phyloP scores from a whole-genome alignment of 768 basidiomycete species.

The Leucosporidium yakuticum region DNA sequence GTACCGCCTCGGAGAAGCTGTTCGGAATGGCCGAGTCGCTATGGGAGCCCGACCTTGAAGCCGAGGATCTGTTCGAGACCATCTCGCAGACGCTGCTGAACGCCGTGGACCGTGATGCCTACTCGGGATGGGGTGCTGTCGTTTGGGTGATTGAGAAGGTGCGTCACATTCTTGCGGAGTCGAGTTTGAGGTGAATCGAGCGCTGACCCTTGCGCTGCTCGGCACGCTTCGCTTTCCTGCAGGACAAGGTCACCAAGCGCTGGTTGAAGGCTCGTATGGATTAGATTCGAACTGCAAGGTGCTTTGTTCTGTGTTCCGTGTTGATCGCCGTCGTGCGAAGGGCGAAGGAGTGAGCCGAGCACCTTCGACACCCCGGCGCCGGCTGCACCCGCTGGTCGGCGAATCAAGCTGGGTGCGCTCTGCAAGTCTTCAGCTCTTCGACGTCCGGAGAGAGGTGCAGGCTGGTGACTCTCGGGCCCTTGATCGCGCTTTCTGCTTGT shows the following conservation, averaged over 20 bases:
- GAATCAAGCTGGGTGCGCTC: no score
- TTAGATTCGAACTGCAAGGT: constrained; percentile 42
- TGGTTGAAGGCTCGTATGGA: constrained; percentile 90
- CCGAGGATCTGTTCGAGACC: constrained; percentile 97
- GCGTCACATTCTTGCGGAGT: not conserved
- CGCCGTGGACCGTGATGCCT: constrained; percentile 88
- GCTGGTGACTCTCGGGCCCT: no score
- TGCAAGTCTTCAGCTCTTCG: no score
- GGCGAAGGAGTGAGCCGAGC: no score
- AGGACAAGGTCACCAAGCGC: constrained; percentile 65
- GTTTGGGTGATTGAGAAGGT: constrained; percentile 70
- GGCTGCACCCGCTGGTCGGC: no score
- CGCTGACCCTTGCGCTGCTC: constrained; percentile 36
- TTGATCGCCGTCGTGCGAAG: no score
- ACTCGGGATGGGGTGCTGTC: constrained; percentile 91
- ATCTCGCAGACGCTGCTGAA: constrained; percentile 93
- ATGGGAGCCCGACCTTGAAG: constrained; percentile 94
- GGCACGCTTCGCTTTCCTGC: constrained; percentile 35
- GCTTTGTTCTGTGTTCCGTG: not conserved
- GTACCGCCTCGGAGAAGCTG: constrained; percentile 83
- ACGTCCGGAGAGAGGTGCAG: no score
- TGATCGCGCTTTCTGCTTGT: no score
- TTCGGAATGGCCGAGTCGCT: constrained; percentile 96
- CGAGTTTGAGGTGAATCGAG: not conserved
- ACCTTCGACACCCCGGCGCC: no score